Base-by-base conservation (phyloP, 2,329 filamentous ascomycete species). In the Paradendryphiella salina region DNA sequence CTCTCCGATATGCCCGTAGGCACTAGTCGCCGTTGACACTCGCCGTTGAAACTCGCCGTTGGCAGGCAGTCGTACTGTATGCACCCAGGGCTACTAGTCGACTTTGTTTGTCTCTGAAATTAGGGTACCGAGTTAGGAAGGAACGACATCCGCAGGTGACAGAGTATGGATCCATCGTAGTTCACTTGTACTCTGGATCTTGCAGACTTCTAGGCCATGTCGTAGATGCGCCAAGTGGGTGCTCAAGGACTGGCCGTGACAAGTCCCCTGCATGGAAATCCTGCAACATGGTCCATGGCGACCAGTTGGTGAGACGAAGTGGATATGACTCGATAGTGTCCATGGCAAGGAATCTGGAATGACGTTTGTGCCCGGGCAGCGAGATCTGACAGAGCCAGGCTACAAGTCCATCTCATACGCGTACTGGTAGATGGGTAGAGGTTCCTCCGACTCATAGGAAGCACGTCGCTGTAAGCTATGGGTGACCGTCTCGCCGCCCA, bases 281-380 rank as follows among this genome's bases (percentile, higher is more conserved):
- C 10, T 26, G 23, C 23, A 26, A 9, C 9, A 42, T 28, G 6
- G 29, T 21, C 38, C 38, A 28, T 18, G 38, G 38, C 28, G 28
- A n/a, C 17, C 13, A 32, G 17, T 1, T 32, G 13, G 38, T 23
- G 20, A 18, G 38, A 23, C 21, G 23, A 32, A 18, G 47, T 46
- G 47, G 47, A 50, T 41, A 50, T 18, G 41, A 26, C 23, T 34
- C 29, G 23, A 39, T 41, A 41, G 48, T 46, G 48, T 26, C 23
- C n/a, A 46, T 36, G 32, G 23, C 15, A 17, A 46, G 39, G 33
- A 23, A 18, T 17, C 15, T 20, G 23, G 34, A 21, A 46, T 51
- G 48, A 51, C 42, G 48, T 51, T 46, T 28, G 34, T 11, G 20
- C 11, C 14, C 28, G 21, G 31, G 28, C 40, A 35, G 14, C 32